Base-by-base conservation (phyloP, 495 filamentous ascomycete species). In the Copromyces sp. region DNA sequence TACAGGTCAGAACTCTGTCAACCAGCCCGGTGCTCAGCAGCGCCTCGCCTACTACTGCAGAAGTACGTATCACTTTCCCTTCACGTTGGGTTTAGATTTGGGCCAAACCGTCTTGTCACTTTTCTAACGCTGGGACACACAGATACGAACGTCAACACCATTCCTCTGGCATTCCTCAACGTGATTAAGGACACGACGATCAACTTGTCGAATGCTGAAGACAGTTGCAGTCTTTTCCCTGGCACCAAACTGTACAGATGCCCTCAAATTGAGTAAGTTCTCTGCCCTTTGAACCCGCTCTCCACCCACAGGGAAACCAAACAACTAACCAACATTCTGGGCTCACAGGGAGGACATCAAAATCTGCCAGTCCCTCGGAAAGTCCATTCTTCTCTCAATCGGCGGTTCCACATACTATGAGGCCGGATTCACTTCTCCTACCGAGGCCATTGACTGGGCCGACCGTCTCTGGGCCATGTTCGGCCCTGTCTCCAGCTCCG, bases 401-500 rank as follows among this genome's bases (percentile, higher is more conserved):
- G 90, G 90, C 53, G 91, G 90, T 24, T 86, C 87, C 14, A 88
- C 84, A 3, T 90, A 90, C 77, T 85, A 81, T 69, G 87, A 90
- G 73, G 87, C 87, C 72, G 88, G 88, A 44, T 91, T 93, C 82
- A 75, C 81, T 17, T 86, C 83, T 17, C 76, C 83, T 14, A 69
- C 77, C 14, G 83, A 86, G 16, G 91, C 91, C 9, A 79, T 80
- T 59, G 73, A 79, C 1, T 86, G 88, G n/a, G 92, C 90, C 3
- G 76, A 87, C 59, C 81, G 84, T 5, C 78, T 94, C 68, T 93
- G 91, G 90, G 79, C 87, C 45, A 87, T 91, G 44, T 93, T 93
- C 77, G 91, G 91, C 39, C 84, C 87, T 11, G 72, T 75, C 7
- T 71, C 74, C 69, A 78, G 73, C 20, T 73, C 79, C 39, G 79